Evolutionary conservation across 2,329 filamentous ascomycete genomes (phyloP).

Genomic region (Shiraia bambusicola): DNA sequence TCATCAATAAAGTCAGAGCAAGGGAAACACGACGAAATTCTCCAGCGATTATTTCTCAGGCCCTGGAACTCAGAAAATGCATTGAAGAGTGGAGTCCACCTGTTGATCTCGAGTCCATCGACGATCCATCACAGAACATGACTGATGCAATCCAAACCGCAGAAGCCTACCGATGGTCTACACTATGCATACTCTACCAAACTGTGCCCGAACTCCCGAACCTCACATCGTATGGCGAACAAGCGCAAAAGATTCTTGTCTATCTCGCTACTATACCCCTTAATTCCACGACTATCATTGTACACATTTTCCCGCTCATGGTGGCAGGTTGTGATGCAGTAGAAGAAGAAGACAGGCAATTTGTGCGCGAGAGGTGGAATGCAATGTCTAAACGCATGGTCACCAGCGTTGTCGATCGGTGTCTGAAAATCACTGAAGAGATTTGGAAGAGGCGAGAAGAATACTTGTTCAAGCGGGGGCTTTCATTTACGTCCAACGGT

Average conservation of each 20-base stretch:
- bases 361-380: constrained; percentile 63
- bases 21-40: constrained; percentile 54
- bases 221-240: constrained; percentile 53
- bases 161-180: constrained; percentile 67
- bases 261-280: constrained; percentile 64
- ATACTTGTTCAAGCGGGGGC: constrained; percentile 42
- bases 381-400: constrained; percentile 62
- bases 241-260: constrained; percentile 63
- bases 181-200: constrained; percentile 64
- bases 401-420: constrained; percentile 66
- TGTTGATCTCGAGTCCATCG: constrained; percentile 56
- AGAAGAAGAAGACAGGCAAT: constrained; percentile 61
- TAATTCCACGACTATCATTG: constrained; percentile 62
- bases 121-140: constrained; percentile 61
- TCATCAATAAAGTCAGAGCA: constrained; percentile 60
- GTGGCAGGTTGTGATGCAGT: constrained; percentile 65
- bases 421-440: constrained; percentile 62
- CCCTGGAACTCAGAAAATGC: constrained; percentile 60
- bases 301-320: constrained; percentile 68
- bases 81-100: constrained; percentile 64
- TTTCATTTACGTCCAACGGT: constrained; percentile 6
- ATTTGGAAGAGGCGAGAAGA: constrained; percentile 66
- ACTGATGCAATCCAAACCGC: constrained; percentile 65
- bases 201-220: constrained; percentile 67
- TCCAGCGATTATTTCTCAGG: constrained; percentile 60